These are phyloP conservation scores for Aspergillus sclerotiicarbonarius DNA, from an alignment of 495 filamentous ascomycete species.

Conservation along the genomic window DNA sequence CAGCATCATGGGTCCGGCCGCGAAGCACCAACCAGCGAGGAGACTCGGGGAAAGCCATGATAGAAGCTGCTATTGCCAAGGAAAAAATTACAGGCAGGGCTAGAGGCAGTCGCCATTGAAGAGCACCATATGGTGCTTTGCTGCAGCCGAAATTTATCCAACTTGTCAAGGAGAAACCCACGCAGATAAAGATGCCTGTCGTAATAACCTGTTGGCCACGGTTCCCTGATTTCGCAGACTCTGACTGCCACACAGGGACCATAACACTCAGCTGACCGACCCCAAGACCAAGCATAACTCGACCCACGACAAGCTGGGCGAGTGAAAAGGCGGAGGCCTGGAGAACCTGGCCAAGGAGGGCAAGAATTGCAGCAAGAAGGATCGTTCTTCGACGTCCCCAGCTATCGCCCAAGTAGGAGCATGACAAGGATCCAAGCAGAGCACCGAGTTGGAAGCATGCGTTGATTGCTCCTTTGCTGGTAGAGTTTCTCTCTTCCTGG, in stretches of 20 bases:
- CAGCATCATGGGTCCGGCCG: conserved; percentile 29
- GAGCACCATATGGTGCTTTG: conserved; percentile 32
- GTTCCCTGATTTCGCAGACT: conserved; percentile 27
- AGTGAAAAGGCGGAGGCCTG: conserved; percentile 45
- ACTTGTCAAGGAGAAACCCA: conserved; percentile 60
- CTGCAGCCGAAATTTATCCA: conserved; percentile 61
- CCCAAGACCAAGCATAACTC: conserved; percentile 56
- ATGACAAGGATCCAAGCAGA: conserved; percentile 41
- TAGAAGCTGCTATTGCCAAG: conserved; percentile 27
- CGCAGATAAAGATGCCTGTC: conserved; percentile 51
- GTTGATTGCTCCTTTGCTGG: conserved; percentile 38
- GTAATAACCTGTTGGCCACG: conserved; percentile 49
- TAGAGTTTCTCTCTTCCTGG: conserved; percentile 25
- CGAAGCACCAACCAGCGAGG: conserved; percentile 42
- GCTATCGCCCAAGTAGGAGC: conserved; percentile 43
- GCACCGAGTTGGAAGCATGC: conserved; percentile 45
- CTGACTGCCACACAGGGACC: conserved; percentile 53
- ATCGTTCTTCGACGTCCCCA: conserved; percentile 55
- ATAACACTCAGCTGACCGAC: conserved; percentile 58
- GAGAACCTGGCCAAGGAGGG: conserved; percentile 48
- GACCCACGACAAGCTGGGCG: conserved; percentile 37
- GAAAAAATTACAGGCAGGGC: conserved; percentile 49
- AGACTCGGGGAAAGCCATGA: conserved; percentile 56
- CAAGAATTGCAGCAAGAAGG: conserved; percentile 46
- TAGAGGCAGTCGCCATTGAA: conserved; percentile 49